Base-by-base conservation (phyloP, 441 rosid species). In the Brassica balearica region DNA sequence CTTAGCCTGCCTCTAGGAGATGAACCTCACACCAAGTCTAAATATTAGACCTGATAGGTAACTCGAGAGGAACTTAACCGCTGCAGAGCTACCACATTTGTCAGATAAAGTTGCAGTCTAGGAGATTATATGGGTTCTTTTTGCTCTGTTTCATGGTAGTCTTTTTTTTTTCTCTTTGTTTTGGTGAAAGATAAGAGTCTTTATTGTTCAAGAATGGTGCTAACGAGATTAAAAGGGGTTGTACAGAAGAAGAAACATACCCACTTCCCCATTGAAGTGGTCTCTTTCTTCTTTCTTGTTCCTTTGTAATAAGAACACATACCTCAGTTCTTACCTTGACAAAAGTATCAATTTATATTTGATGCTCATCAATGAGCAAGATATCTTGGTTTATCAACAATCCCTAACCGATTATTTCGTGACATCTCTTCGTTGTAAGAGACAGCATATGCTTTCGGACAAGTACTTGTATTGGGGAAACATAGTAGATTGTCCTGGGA, bases 11-110 rank as follows among this genome's bases (percentile, higher is more conserved):
- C 67, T 71, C 20, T 65, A 65, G 81, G 76, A 71, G 19, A 72
- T 36, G 64, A 72, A 56, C 81, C 68, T 65, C 56, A 65, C 62
- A 19, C 59, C 81, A 72, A 70, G 77, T 72, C 72, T 14, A 71
- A 65, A 27, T 14, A 65, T 65, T 23, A 55, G 46, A 77, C 75
- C 58, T 64, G 36, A 53, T 11, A 38, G 71, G 56, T 22, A 69
- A 77, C 75, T 27, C 12, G 48, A 64, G 53, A 65, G 46, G 59
- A 77, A 38, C 67, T 48, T 2, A 3, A 25, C 65, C 12, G 48
- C 36, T 77, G 59, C 66, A 70, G 65, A 71, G 81, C 76, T 25
- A 56, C 81, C 64, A 20, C 69, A 60, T 43, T 22, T 71, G 63
- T 66, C 53, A n/a, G 68, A 65, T 72, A 62, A 66, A 46, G 72